phyloP scores from a whole-genome alignment of 2,329 filamentous ascomycete genomes.

The Talaromyces islandicus region DNA sequence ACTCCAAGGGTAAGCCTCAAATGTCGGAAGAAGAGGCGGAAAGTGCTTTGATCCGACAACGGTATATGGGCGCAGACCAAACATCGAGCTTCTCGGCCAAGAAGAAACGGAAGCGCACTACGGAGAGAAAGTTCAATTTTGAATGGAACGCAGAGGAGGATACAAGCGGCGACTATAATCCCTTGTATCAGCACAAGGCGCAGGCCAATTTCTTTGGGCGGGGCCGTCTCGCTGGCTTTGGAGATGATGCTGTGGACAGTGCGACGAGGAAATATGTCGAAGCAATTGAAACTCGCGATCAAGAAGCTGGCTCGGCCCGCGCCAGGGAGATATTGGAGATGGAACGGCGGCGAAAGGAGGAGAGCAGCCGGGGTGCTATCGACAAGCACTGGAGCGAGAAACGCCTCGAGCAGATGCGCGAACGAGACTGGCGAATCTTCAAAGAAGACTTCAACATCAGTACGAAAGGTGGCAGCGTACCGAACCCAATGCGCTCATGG shows the following conservation, averaged over 20 bases:
- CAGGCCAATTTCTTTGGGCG: constrained; percentile 66
- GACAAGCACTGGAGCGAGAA: constrained; percentile 98
- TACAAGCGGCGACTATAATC: constrained; percentile 77
- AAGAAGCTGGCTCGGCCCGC: constrained; percentile 67
- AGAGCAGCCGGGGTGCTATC: constrained; percentile 64
- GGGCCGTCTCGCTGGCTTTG: constrained; percentile 62
- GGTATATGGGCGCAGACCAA: constrained; percentile 87
- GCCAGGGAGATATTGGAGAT: constrained; percentile 79
- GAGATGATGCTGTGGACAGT: constrained; percentile 50
- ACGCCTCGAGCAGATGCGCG: constrained; percentile 84
- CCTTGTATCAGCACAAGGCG: constrained; percentile 64
- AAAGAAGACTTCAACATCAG: constrained; percentile 98
- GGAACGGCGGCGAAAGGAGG: constrained; percentile 70
- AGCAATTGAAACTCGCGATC: constrained; percentile 68
- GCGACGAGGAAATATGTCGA: constrained; percentile 55
- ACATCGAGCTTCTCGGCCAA: constrained; percentile 90
- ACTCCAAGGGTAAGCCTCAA: constrained; percentile 37
- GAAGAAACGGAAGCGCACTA: constrained; percentile 90
- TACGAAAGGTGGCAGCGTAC: constrained; percentile 85
- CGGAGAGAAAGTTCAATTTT: constrained; percentile 97
- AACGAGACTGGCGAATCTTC: constrained; percentile 98
- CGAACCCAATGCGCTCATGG: constrained; percentile 96
- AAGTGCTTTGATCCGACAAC: constrained; percentile 65
- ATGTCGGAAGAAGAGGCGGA: constrained; percentile 57
- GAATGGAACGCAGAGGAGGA: constrained; percentile 96